Base-by-base conservation (phyloP, 306 rosid genomes). In the Sicyos edulis region DNA sequence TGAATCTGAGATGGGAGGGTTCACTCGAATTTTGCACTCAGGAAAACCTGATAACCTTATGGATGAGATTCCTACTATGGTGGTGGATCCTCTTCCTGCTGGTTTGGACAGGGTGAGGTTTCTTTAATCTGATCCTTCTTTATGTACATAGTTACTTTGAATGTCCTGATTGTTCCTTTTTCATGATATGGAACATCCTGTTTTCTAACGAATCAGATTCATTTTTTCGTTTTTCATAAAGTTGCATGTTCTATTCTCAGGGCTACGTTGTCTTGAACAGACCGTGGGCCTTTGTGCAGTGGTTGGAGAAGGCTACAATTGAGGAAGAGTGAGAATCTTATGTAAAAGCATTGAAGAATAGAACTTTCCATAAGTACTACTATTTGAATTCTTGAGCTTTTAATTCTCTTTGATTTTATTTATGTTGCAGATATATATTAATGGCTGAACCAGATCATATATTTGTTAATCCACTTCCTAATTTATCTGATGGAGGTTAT, bases 201-300 rank as follows among this genome's bases (percentile, higher is more conserved):
- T 17, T 44, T 44, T 20, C 54, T 4, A 63, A 63, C 40, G 22
- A 34, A 11, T 62, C n/a, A 0, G 24, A 61, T 32, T 66, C 54
- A 13, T 66, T 22, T 22, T 57, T 32, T 22, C 21, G 0, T 20
- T 22, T 47, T n/a, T 3, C 17, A 12, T 19, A 45, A 12, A 22
- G 8, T 15, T 68, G 11, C 7, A 6, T 22, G 4, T 49, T 68
- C 42, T 68, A 56, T 68, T 68, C 56, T 68, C 82, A 93, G 99
- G 99, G 96, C 58, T 91, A 93, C 67, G 19, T 93, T n/a, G 99
- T 93, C 72, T 86, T 93, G 75, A 87, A 93, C 75, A 86, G 99
- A 80, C 99, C 99, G 45, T 93, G 96, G 96, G 99, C 97, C 49
- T 93, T 93, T 73, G 99, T 93, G 77, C 99, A 93, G 80, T 93